Conservation (phyloP, 2,329 filamentous ascomycete genomes). For the Claviceps maximensis region DNA sequence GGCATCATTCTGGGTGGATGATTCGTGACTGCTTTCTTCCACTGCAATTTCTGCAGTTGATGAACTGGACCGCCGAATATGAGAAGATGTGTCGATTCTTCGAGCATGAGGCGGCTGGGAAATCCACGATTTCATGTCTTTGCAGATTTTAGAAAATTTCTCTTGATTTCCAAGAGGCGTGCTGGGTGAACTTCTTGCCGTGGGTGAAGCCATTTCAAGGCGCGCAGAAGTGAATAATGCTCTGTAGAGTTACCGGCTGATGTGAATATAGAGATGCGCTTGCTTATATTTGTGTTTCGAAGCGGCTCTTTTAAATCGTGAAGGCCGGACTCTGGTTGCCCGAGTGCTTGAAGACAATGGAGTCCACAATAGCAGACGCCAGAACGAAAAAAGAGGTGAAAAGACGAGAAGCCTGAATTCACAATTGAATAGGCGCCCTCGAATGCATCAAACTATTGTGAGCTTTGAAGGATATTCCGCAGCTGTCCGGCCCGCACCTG, state of each 20-base stretch:
- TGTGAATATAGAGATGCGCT: background rate
- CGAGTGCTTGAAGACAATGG: no score
- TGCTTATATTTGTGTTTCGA: background rate
- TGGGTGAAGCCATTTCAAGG: background rate
- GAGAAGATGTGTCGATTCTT: background rate
- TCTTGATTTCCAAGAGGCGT: background rate
- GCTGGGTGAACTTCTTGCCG: background rate
- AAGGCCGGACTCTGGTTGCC: background rate
- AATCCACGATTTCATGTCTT: conserved; percentile 5
- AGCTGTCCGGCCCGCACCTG: background rate
- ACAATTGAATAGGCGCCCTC: background rate
- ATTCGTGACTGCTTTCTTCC: background rate
- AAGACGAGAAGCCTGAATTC: background rate
- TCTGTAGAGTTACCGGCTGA: background rate
- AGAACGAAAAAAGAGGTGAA: background rate
- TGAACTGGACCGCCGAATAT: background rate
- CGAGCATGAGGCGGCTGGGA: background rate
- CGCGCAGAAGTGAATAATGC: background rate
- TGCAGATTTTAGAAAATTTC: conserved; percentile 1
- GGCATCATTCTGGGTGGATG: background rate
- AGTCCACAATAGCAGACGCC: background rate
- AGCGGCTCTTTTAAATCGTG: background rate
- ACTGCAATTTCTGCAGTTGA: background rate
- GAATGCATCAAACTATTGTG: background rate
- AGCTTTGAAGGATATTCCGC: background rate